These are phyloP conservation scores for Phytomonas francai DNA, from an alignment of 208 protist species.

Conservation along the genomic window DNA sequence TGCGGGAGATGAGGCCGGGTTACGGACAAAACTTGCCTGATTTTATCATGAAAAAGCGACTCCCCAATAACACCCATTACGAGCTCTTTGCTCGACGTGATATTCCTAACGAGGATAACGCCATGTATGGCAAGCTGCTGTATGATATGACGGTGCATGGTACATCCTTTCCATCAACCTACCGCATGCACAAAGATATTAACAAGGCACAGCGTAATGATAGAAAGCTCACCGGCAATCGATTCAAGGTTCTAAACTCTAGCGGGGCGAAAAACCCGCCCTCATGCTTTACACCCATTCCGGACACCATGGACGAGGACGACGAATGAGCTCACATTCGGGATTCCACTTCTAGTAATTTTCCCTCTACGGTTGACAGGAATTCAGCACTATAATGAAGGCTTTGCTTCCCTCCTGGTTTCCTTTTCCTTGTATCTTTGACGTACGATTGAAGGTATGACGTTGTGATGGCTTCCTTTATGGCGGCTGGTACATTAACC, in stretches of 20 bases:
- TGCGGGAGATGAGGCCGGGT: slow-evolving; percentile 81
- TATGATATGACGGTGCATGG: slow-evolving; percentile 86
- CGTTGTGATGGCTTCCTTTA: slow-evolving; percentile 5
- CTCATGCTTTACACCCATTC: slow-evolving; percentile 72
- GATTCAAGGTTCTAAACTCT: slow-evolving; percentile 74
- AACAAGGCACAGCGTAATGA: slow-evolving; percentile 89
- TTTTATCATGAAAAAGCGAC: slow-evolving; percentile 82
- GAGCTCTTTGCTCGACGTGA: slow-evolving; percentile 84
- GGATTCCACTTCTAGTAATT: neutral
- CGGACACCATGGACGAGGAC: slow-evolving; percentile 66
- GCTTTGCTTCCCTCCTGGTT: neutral
- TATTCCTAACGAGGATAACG: slow-evolving; percentile 85
- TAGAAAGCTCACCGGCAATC: slow-evolving; percentile 80
- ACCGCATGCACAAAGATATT: slow-evolving; percentile 90
- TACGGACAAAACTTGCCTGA: slow-evolving; percentile 81
- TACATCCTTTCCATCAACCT: slow-evolving; percentile 74
- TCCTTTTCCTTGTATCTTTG: neutral
- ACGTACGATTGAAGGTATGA: neutral
- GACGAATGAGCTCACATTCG: slow-evolving; percentile 30
- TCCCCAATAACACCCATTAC: slow-evolving; percentile 89
- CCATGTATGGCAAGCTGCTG: slow-evolving; percentile 87
- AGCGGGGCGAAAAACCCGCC: slow-evolving; percentile 78
- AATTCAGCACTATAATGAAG: neutral
- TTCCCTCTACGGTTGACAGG: too few relatives aligned
- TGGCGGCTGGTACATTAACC: neutral